Evolutionary conservation across 2,329 filamentous ascomycete genomes (phyloP).

Genomic region (Cercospora nicotianae): DNA sequence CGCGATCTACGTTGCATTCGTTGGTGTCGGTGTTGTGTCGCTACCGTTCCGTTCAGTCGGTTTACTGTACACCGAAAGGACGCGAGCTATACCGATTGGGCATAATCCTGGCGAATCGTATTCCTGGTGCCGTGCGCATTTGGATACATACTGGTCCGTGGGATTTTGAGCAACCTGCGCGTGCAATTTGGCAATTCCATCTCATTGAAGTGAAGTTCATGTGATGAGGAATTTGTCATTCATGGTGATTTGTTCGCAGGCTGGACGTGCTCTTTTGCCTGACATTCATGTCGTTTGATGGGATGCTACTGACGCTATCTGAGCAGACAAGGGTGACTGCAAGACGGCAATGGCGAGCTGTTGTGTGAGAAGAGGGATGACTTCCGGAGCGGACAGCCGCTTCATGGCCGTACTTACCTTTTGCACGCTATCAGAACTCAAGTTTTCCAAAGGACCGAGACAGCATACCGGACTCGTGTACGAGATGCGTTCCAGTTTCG

Average conservation of each 20-base stretch:
- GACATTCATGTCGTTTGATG: not conserved
- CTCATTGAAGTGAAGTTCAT: not conserved
- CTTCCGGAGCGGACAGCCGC: not conserved
- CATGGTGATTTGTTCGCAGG: not conserved
- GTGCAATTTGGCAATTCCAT: not conserved
- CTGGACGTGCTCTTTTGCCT: not conserved
- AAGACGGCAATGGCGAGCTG: not conserved
- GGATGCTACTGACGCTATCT: not conserved
- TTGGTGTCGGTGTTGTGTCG: constrained; percentile 10
- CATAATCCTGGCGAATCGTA: not conserved
- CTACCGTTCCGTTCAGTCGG: constrained; percentile 17
- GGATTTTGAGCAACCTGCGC: not conserved
- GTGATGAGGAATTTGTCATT: not conserved
- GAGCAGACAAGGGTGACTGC: not conserved
- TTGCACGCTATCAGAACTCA: not conserved
- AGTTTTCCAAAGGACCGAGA: not conserved
- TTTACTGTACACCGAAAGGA: not conserved
- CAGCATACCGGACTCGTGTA: not conserved
- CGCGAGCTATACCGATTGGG: not conserved
- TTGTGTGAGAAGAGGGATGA: not conserved
- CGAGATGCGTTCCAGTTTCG: not conserved
- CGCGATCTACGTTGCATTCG: constrained; percentile 15
- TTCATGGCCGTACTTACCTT: not conserved
- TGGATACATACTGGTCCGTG: not conserved
- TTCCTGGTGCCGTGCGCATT: not conserved